phyloP scores from a whole-genome alignment of 2,329 filamentous ascomycete species.

The Paramyrothecium sp. region DNA sequence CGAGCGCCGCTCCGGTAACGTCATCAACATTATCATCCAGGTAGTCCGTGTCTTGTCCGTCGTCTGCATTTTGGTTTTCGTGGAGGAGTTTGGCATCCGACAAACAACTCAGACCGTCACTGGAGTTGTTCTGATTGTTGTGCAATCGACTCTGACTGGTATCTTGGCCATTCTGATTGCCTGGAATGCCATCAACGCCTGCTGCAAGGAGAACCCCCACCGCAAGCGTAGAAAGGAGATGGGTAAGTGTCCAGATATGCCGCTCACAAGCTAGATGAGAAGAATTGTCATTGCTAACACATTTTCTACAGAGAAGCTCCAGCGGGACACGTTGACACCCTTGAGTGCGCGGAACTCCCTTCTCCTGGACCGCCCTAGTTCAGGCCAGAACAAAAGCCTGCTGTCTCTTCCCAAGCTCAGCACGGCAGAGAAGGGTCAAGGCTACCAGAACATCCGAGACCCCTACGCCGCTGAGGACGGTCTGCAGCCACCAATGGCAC shows the following conservation, averaged over 20 bases:
- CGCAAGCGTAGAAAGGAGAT: constrained; percentile 84
- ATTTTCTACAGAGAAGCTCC: constrained; percentile 63
- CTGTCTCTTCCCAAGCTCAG: constrained; percentile 42
- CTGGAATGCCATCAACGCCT: constrained; percentile 83
- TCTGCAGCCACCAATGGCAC: constrained; percentile 14
- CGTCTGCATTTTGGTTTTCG: constrained; percentile 85
- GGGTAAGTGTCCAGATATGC: constrained; percentile 55
- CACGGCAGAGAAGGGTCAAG: constrained; percentile 25
- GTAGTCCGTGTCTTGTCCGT: constrained; percentile 86
- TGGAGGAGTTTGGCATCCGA: constrained; percentile 84
- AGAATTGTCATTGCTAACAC: constrained; percentile 19
- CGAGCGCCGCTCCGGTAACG: constrained; percentile 80
- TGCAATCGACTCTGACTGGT: constrained; percentile 82
- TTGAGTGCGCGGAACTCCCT: constrained; percentile 86
- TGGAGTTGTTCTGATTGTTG: constrained; percentile 87
- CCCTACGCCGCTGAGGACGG: constrained; percentile 23
- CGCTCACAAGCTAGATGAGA: background rate
- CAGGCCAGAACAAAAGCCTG: constrained; percentile 34
- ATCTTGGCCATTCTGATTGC: constrained; percentile 82
- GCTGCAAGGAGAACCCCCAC: constrained; percentile 86
- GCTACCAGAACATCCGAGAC: constrained; percentile 30
- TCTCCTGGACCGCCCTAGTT: constrained; percentile 59
- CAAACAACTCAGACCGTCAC: constrained; percentile 94
- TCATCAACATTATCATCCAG: constrained; percentile 93
- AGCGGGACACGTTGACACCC: constrained; percentile 79